Evolutionary conservation across 1,284 basidiomycete genomes (phyloP), one percentile per base, ranked within the genome.

Genomic region (Coniferiporia weirii): DNA sequence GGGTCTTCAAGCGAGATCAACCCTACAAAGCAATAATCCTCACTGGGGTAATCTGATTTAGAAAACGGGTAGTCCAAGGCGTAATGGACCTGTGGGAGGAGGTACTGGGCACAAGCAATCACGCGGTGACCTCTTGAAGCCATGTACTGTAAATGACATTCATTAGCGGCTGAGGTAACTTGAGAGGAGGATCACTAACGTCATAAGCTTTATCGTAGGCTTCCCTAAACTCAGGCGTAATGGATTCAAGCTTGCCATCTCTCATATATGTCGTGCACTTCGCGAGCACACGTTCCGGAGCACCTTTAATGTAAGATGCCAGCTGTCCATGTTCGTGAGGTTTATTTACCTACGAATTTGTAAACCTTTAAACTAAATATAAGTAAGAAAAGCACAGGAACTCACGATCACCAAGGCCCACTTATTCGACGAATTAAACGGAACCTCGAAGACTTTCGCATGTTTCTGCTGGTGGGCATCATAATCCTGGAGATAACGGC

Each of bases 381-480:
- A 40, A 2, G 15, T 7, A 4, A 15, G 38, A 40, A 40, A 4
- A 49, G 57, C 40, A 35, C 15, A 38, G 20, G 40, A 38, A 73
- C 81, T 68, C 58, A 85, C 84, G 40, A 86, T 83, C 44, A 83
- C 82, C 58, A 87, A 67, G 10, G 84, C 84, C 84, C 84, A 87
- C 71, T 87, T 87, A 67, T 86, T 86, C 10, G 79, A 81, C 13
- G 84, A 84, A 67, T 87, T 87, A 73, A 87, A 87, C 32, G 85
- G 85, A 12, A 87, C 81, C 71, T 85, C 83, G 63, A 86, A 87
- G 13, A 81, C 79, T 66, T 84, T 84, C 4, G 79, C 74, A 64
- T 77, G 72, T 32, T 70, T 70, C 71, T 78, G 79, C 61, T 79
- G 69, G 62, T 82, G 76, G 13, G 64, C 73, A 64, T 87, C 85